Conservation (phyloP, 2,329 filamentous ascomycete species). For the Pyrenophora tritici-repentis region DNA sequence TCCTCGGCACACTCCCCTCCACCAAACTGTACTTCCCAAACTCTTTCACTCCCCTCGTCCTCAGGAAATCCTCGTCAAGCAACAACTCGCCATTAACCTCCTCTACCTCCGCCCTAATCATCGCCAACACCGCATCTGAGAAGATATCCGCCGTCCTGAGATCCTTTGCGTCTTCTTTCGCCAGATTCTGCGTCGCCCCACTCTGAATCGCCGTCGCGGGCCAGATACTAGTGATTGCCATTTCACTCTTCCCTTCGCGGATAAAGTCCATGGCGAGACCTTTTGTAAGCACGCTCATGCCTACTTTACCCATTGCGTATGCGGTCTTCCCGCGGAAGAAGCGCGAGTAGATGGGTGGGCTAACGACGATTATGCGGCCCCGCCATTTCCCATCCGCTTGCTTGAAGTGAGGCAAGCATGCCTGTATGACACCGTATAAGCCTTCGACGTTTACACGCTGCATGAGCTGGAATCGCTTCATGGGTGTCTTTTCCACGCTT, state of each 20-base stretch:
- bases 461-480: constrained; percentile 72
- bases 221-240: constrained; percentile 85
- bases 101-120: constrained; percentile 64
- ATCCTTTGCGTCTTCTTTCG: constrained; percentile 56
- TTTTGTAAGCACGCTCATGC: constrained; percentile 80
- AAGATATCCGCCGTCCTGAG: constrained; percentile 74
- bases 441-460: constrained; percentile 64
- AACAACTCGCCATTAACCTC: constrained; percentile 73
- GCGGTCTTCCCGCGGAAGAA: constrained; percentile 87
- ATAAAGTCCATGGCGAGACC: constrained; percentile 82
- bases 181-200: constrained; percentile 66
- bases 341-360: constrained; percentile 81
- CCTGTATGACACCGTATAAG: constrained; percentile 73
- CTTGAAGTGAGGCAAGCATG: constrained; percentile 68
- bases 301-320: constrained; percentile 78
- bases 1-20: constrained; percentile 64
- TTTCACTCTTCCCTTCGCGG: constrained; percentile 65
- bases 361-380: constrained; percentile 76
- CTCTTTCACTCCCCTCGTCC: constrained; percentile 68
- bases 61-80: constrained; percentile 81
- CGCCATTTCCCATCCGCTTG: constrained; percentile 56
- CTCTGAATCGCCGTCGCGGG: constrained; percentile 79
- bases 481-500: constrained; percentile 71
- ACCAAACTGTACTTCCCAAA: constrained; percentile 76
- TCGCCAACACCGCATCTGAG: constrained; percentile 76